These are phyloP conservation scores for Coemansia sp. DNA, from an alignment of 192 early-diverging fungal genomes.

Conservation along the genomic window DNA sequence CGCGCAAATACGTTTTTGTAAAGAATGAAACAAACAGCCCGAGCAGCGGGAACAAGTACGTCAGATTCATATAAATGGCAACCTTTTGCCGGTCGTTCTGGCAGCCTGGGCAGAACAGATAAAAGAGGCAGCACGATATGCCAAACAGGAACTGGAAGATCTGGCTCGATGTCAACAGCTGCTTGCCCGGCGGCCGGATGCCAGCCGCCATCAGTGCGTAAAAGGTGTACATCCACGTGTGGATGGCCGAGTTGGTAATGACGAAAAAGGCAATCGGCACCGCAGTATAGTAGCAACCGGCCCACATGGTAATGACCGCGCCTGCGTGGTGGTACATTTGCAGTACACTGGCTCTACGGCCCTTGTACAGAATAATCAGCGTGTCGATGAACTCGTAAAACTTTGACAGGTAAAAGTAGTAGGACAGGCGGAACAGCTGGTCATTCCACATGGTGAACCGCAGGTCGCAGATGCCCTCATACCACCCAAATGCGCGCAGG, in stretches of 20 bases:
- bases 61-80: slow-evolving; percentile 68
- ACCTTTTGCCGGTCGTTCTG: slow-evolving; percentile 57
- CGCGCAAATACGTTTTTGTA: slow-evolving; percentile 59
- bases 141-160: slow-evolving; percentile 86
- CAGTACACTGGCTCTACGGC: slow-evolving; percentile 65
- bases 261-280: slow-evolving; percentile 86
- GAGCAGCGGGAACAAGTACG: slow-evolving; percentile 75
- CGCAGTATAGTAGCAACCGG: slow-evolving; percentile 70
- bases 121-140: slow-evolving; percentile 62
- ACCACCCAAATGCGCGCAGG: slow-evolving; percentile 53
- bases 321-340: slow-evolving; percentile 90
- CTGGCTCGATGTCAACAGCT: slow-evolving; percentile 78
- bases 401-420: slow-evolving; percentile 86
- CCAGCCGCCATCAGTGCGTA: slow-evolving; percentile 74
- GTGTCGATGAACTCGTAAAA: slow-evolving; percentile 90
- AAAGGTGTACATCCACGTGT: slow-evolving; percentile 87
- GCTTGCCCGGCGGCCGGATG: slow-evolving; percentile 74
- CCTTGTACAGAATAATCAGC: slow-evolving; percentile 80
- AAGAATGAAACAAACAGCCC: slow-evolving; percentile 82
- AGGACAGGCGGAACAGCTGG: slow-evolving; percentile 72
- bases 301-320: slow-evolving; percentile 89
- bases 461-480: slow-evolving; percentile 68
- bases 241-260: slow-evolving; percentile 76
- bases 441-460: slow-evolving; percentile 66
- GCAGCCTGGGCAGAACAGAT: slow-evolving; percentile 67